Evolutionary conservation across 805 yeast species (phyloP).

Genomic region (Millerozyma acaciae): DNA sequence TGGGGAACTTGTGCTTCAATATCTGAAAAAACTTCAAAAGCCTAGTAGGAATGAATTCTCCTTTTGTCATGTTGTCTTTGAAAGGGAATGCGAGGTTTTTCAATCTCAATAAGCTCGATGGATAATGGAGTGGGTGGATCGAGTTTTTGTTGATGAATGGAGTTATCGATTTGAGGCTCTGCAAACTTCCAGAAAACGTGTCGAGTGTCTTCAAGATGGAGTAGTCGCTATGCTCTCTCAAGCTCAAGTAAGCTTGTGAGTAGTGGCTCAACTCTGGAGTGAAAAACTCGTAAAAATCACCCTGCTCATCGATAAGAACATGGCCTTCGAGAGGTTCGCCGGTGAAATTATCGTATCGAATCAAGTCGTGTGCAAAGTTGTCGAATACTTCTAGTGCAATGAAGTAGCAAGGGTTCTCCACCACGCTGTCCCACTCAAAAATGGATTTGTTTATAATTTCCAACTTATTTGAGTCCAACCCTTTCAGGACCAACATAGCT

Average conservation of each 20-base stretch:
- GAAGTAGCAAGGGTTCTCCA: slow-evolving; percentile 67
- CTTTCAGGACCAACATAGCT: slow-evolving; percentile 29
- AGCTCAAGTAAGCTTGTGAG: slow-evolving; percentile 50
- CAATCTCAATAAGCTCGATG: slow-evolving; percentile 35
- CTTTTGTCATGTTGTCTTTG: slow-evolving; percentile 60
- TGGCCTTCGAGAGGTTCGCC: slow-evolving; percentile 73
- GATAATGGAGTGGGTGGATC: slow-evolving; percentile 61
- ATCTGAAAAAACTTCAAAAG: slow-evolving; percentile 61
- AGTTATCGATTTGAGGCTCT: slow-evolving; percentile 23
- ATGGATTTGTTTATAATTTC: slow-evolving; percentile 71
- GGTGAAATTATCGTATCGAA: slow-evolving; percentile 66
- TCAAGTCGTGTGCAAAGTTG: slow-evolving; percentile 77
- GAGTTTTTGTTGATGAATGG: slow-evolving; percentile 28
- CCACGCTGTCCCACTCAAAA: slow-evolving; percentile 63
- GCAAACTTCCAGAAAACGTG: slow-evolving; percentile 19
- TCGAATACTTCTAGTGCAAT: slow-evolving; percentile 82
- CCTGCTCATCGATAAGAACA: slow-evolving; percentile 66
- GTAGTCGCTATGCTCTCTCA: slow-evolving; percentile 46
- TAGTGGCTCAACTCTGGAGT: slow-evolving; percentile 57
- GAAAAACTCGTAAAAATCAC: slow-evolving; percentile 73
- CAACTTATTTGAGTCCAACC: slow-evolving; percentile 54
- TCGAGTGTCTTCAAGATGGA: slow-evolving; percentile 30
- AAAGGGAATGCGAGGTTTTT: slow-evolving; percentile 59
- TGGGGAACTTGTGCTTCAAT: slow-evolving; percentile 62
- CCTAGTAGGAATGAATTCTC: slow-evolving; percentile 82